Conservation (phyloP, 805 yeast genomes). For the Hanseniaspora lindneri region DNA sequence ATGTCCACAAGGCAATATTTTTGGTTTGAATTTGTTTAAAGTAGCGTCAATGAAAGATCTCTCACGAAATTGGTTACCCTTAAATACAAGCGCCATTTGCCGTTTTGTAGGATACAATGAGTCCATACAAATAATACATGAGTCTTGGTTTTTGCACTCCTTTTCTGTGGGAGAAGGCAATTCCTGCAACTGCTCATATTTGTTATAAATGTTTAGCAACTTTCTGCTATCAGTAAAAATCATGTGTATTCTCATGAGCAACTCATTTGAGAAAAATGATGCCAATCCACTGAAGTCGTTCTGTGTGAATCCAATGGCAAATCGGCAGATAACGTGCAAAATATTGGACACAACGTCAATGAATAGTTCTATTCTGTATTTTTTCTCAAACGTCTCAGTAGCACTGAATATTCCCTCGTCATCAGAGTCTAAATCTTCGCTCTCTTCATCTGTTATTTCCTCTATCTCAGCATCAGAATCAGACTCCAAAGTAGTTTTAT, state of each 20-base stretch:
- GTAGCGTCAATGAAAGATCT: background rate
- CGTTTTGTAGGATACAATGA: constrained; percentile 37
- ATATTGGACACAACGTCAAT: constrained; percentile 44
- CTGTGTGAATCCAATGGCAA: constrained; percentile 37
- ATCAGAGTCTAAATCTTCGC: constrained; percentile 16
- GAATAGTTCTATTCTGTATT: constrained; percentile 45
- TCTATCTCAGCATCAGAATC: constrained; percentile 18
- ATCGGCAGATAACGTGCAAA: constrained; percentile 36
- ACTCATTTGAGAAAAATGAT: constrained; percentile 33
- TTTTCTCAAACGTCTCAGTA: constrained; percentile 64
- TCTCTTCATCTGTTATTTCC: constrained; percentile 43
- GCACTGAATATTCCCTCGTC: constrained; percentile 26
- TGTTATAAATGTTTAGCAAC: constrained; percentile 33
- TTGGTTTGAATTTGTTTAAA: constrained; percentile 38
- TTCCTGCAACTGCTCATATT: constrained; percentile 50
- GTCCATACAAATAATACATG: constrained; percentile 68
- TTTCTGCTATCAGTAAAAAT: constrained; percentile 30
- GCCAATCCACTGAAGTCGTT: constrained; percentile 35
- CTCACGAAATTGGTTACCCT: background rate
- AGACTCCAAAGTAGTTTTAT: constrained; percentile 36
- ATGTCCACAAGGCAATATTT: constrained; percentile 73
- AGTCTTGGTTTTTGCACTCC: constrained; percentile 33
- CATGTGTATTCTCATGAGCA: constrained; percentile 30
- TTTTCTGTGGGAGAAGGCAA: constrained; percentile 54
- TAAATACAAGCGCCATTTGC: background rate